A percentile compares a stretch with the other conserved stretches of the same genome.
Conservation (phyloP, 164 flowering plant genomes). For the Stephania cephalantha region DNA sequence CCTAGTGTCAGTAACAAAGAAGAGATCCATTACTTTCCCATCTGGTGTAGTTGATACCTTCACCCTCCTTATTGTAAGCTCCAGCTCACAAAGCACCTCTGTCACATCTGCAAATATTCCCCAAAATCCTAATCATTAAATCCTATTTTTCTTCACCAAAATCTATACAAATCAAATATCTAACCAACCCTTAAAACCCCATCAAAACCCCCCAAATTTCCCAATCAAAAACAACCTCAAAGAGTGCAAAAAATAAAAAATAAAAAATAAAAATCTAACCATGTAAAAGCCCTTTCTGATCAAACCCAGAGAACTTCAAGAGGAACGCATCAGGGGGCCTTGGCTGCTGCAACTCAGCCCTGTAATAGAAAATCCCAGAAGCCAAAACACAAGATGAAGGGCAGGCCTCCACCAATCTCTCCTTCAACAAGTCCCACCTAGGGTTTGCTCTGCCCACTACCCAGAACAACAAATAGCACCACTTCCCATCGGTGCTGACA, state of each 20-base stretch:
- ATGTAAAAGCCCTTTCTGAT: slow-evolving; percentile 60
- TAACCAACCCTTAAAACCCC: not conserved
- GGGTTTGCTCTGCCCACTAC: slow-evolving; percentile 39
- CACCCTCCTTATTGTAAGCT: slow-evolving; percentile 60
- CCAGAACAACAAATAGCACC: slow-evolving; percentile 87
- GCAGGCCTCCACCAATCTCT: slow-evolving; percentile 46
- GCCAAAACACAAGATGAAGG: slow-evolving; percentile 31
- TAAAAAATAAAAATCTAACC: slow-evolving; percentile 28
- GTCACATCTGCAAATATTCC: slow-evolving; percentile 52
- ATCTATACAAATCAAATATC: not conserved
- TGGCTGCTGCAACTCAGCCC: slow-evolving; percentile 20
- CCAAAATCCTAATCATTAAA: not conserved
- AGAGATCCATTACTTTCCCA: slow-evolving; percentile 65
- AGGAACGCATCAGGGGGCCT: slow-evolving; percentile 46
- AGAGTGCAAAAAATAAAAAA: not conserved
- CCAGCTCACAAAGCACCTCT: slow-evolving; percentile 57
- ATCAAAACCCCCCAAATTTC: not conserved
- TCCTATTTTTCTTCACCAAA: not conserved
- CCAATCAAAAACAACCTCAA: not conserved
- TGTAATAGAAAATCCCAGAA: slow-evolving; percentile 23
- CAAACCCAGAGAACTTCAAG: slow-evolving; percentile 49
- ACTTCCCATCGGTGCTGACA: slow-evolving; percentile 74
- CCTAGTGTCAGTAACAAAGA: slow-evolving; percentile 64
- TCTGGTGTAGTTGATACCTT: slow-evolving; percentile 76
- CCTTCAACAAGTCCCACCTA: slow-evolving; percentile 56